These are phyloP conservation scores for Leccinum rimulosum DNA, from an alignment of 768 basidiomycete species.

Conservation along the genomic window DNA sequence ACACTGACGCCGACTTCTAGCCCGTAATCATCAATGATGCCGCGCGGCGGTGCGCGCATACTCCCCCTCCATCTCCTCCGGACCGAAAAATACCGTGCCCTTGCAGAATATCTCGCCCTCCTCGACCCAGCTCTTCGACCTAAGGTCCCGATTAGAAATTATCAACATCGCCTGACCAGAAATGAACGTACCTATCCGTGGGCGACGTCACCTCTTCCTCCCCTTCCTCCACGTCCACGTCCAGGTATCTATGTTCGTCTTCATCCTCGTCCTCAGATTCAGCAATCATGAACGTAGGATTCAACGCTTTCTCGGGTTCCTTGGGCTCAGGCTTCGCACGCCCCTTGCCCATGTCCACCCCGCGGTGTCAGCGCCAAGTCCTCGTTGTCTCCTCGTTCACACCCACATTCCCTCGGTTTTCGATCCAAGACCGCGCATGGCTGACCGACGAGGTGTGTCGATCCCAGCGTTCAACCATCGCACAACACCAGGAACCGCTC, in stretches of 20 bases:
- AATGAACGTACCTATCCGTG: conserved; percentile 45
- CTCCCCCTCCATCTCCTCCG: conserved; percentile 87
- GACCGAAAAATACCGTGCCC: conserved; percentile 64
- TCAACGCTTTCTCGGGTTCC: conserved; percentile 66
- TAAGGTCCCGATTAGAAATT: conserved; percentile 22
- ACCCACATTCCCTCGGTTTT: neutral
- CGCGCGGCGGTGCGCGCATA: conserved; percentile 79
- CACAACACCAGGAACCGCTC: neutral
- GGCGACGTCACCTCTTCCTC: conserved; percentile 33
- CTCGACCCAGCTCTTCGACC: conserved; percentile 38
- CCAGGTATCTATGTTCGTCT: conserved; percentile 34
- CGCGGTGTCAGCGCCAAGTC: conserved; percentile 53
- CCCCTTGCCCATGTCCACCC: conserved; percentile 75
- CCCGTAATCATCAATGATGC: conserved; percentile 61
- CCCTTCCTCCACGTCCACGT: conserved; percentile 40
- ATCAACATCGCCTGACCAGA: neutral
- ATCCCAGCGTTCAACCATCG: neutral
- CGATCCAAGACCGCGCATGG: neutral
- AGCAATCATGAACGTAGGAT: conserved; percentile 56
- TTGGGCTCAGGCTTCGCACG: conserved; percentile 67
- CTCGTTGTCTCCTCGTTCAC: neutral
- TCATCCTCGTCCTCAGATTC: conserved; percentile 55
- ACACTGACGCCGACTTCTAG: conserved; percentile 31
- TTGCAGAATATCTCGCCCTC: too few relatives aligned
- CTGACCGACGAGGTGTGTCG: neutral